phyloP scores from a whole-genome alignment of 2,329 filamentous ascomycete species.

The Trichoderma breve region DNA sequence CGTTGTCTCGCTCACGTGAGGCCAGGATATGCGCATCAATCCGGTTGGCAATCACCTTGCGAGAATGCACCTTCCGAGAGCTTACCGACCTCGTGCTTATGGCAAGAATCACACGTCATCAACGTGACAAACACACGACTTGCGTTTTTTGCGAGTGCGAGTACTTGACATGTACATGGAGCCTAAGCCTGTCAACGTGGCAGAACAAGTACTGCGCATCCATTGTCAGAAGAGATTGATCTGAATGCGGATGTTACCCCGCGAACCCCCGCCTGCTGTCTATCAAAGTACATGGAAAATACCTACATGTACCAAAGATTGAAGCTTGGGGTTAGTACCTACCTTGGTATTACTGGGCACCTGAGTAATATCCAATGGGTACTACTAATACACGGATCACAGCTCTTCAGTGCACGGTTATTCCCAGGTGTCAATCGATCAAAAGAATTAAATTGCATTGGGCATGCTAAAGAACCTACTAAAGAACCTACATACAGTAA shows the following conservation, averaged over 20 bases:
- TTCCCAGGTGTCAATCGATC: not conserved
- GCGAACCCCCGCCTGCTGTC: not conserved
- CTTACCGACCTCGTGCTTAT: not conserved
- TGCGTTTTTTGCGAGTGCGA: not conserved
- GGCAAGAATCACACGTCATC: not conserved
- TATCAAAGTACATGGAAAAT: not conserved
- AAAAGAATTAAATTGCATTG: not conserved
- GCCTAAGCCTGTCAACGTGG: not conserved
- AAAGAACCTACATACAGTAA: not conserved
- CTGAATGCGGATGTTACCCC: not conserved
- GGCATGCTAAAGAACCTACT: not conserved
- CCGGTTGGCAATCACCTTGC: not conserved
- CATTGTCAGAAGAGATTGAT: not conserved
- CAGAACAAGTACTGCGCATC: not conserved
- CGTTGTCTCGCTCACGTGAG: not conserved
- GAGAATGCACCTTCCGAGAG: not conserved
- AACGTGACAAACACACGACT: not conserved
- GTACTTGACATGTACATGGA: not conserved
- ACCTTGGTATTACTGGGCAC: not conserved
- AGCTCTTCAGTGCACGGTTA: not conserved
- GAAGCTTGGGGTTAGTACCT: too few species aligned
- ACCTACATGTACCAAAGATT: not conserved
- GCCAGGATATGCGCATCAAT: not conserved
- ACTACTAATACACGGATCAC: not conserved
- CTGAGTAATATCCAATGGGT: not conserved